Evolutionary conservation across 192 early-diverging fungal genomes (phyloP), one percentile per base, ranked within the genome.

Genomic region (Podila verticillata): DNA sequence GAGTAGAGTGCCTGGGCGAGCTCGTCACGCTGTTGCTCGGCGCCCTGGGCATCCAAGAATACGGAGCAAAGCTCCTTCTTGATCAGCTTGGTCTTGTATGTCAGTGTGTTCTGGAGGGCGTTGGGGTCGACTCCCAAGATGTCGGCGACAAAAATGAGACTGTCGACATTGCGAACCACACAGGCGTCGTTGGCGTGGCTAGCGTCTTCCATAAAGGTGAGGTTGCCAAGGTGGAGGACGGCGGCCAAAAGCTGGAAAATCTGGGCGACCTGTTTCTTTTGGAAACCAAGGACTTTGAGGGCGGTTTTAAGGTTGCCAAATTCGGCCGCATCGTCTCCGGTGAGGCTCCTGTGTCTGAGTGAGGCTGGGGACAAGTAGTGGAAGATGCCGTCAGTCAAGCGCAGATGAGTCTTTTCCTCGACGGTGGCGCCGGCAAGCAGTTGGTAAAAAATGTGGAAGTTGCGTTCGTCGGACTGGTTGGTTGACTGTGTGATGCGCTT

Each of bases 371-470:
- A 88, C 81, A 59, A 88, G 85, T 66, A 90, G 88, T 57, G 84
- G 78, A 74, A 91, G 89, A 57, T 86, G 75, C 84, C 84, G 34
- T 95, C 91, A 7, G 89, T 88, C 7, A 99, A 85, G 57, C 90
- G 91, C 61, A 93, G 89, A 65, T 90, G 83, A 20, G 88, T 48
- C 62, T 90, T 92, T 83, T 98, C 96, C 69, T 95, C 92, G 24
- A 84, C 66, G 29, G 91, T 87, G 1, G 87, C 87, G n/a, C 97
- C 98, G 29, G 95, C 92, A 7, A 98, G 88, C 31, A 99, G 84
- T 73, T 96, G 93, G 86, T 99, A 97, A 78, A 99, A 96, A 34
- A 98, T 92, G 75, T 98, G 95, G 85, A 97, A 99, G 83, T 91
- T 96, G 64, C 93, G 89, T 65, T 96, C 96, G 67, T 87, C 88